Evolutionary conservation across 345 rosid genomes (phyloP), one percentile per base, ranked within the genome.

Genomic region (Euphorbia peplus): DNA sequence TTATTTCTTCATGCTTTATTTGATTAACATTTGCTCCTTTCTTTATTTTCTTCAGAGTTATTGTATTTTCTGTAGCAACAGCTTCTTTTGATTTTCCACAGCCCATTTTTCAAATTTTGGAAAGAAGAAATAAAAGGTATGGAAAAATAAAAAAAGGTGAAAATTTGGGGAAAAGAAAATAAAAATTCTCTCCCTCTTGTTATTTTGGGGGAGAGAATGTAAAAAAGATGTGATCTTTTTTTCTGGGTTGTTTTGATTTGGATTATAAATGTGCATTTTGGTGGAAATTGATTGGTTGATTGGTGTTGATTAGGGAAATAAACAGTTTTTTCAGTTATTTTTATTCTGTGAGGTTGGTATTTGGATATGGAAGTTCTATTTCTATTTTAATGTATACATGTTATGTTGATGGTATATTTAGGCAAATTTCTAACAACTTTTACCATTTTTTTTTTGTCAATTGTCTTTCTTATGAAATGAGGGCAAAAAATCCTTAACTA

Each of bases 11-110:
- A 59, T 13, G 68, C 66, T 78, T 73, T 2, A 62, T 72, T 29
- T 53, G 50, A 11, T 26, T 24, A 39, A 60, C 35, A n/a, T n/a
- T n/a, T 28, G 54, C 47, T n/a, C 21, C 24, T 64, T 15, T 29
- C 39, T 61, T 61, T 10, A 78, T 76, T 79, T 77, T 77, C 82
- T 76, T 87, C 66, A 79, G 81, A 73, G 77, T 60, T 35, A 69
- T 80, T 56, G 95, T 85, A 82, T 87, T 84, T 28, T 82, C 95
- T 0, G 83, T 75, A 5, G 84, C 91, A 39, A 88, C 90, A 24
- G 76, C 84, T 9, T 83, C 91, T 70, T 92, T 92, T 21, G 98
- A 92, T 76, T 90, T 73, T 8, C 90, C 88, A 69, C 98, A 92
- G 28, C 96, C 98, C 98, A 90, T 92, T 63, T 68, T 66, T 41